Base-by-base conservation (phyloP, 306 rosid genomes). In the Rubus parviflorus region DNA sequence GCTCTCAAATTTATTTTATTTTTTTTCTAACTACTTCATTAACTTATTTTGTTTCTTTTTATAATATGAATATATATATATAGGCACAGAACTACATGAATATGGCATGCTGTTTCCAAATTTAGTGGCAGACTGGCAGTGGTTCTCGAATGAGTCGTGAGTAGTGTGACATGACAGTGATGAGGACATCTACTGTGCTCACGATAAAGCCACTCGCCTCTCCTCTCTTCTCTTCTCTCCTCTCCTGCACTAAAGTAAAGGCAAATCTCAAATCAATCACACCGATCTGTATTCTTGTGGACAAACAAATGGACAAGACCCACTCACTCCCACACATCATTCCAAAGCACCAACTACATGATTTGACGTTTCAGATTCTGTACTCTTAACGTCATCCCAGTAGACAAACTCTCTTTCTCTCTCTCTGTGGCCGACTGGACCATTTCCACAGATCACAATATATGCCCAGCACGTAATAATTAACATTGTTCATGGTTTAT, bases 281-380 rank as follows among this genome's bases (percentile, higher is more conserved):
- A 62, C 20, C 68, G 40, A 35, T 7, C n/a, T 30, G 68, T 35
- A 30, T 37, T 62, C 68, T 61, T 35, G 67, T 61, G 66, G 67
- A 22, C 63, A 57, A 57, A 57, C 63, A 57, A 2, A 57, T 38
- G 56, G 91, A 86, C 94, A 83, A 82, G 84, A 84, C 88, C 85
- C 86, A 83, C 82, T 78, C 74, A 69, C 79, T 47, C 65, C 69
- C 85, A 56, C 91, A 78, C 86, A 79, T 85, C 81, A 82, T 75
- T 86, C 93, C 90, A 83, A 78, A 78, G 40, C 80, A 75, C 84
- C 72, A 81, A 80, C 84, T 14, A 67, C 89, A 72, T 67, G 98
- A 91, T 93, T 91, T 89, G 97, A 93, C 97, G 79, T 91, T 88
- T 91, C 97, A 87, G 98, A 93, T 93, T 93, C 93, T 93, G 77